Conservation (phyloP, 2,329 filamentous ascomycete species). For the Gliomastix tumulicola region DNA sequence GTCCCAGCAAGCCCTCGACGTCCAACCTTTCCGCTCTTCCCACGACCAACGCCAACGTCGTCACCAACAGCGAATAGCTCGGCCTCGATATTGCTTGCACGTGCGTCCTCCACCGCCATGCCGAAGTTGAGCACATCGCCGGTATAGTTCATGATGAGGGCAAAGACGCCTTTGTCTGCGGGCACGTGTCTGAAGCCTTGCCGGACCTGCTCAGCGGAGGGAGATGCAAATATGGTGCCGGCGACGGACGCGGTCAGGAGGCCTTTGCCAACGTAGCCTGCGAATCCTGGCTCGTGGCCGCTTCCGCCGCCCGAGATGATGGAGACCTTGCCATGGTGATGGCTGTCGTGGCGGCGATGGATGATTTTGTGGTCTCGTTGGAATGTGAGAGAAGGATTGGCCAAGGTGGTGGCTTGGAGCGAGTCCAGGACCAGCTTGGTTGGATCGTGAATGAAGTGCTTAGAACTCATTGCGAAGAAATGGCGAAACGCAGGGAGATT, state of each 20-base stretch:
- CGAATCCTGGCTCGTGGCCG: constrained; percentile 59
- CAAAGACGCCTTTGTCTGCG: constrained; percentile 9
- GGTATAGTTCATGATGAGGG: constrained; percentile 36
- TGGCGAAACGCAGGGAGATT: no score
- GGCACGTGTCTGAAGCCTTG: no score
- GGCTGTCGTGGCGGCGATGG: neutral
- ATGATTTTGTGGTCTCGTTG: neutral
- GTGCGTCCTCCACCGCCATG: neutral
- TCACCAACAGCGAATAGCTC: neutral
- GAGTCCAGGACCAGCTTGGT: neutral
- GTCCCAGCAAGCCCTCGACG: constrained; percentile 45
- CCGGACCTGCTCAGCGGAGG: constrained; percentile 52
- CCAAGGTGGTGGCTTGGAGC: neutral
- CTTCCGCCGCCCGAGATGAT: constrained; percentile 29
- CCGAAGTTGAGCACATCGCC: neutral
- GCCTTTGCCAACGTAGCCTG: constrained; percentile 56
- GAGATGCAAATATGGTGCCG: constrained; percentile 61
- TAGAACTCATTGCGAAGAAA: neutral
- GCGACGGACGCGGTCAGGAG: constrained; percentile 56
- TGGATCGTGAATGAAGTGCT: neutral
- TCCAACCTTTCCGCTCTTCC: constrained; percentile 39
- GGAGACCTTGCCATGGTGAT: neutral
- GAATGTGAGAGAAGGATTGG: neutral
- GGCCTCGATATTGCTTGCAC: constrained; percentile 33
- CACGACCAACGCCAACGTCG: constrained; percentile 37